Evolutionary conservation across 371 early-diverging fungal genomes (phyloP).

Genomic region (Mortierella sp.): DNA sequence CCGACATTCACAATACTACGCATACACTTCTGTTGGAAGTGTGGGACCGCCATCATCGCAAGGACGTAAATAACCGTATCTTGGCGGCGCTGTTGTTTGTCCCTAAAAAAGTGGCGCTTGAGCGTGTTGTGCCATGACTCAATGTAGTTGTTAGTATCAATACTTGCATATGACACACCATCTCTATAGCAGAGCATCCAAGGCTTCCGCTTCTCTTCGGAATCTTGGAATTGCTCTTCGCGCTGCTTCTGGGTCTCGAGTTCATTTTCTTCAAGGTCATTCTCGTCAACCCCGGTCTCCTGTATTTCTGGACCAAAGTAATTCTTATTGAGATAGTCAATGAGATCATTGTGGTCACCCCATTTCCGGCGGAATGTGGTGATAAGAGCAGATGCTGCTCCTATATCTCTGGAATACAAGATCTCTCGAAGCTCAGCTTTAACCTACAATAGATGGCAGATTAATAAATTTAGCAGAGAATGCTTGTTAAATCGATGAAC

Average conservation of each 20-base stretch:
- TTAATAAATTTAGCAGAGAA: not conserved
- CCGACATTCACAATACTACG: no score
- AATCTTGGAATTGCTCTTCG: no score
- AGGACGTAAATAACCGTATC: not conserved
- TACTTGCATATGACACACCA: no score
- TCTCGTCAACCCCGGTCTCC: no score
- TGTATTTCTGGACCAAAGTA: conserved; percentile 13
- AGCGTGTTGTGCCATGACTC: not conserved
- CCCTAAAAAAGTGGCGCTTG: not conserved
- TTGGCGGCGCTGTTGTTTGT: not conserved
- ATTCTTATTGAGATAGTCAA: conserved; percentile 16
- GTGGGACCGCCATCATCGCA: not conserved
- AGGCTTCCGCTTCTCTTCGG: no score
- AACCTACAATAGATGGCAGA: not conserved
- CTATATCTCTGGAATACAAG: not conserved
- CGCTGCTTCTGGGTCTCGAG: no score
- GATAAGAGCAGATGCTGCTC: not conserved
- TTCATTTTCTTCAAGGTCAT: no score
- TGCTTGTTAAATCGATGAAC: not conserved
- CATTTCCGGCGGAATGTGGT: conserved; percentile 6
- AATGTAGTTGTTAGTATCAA: not conserved
- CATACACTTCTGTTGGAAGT: not conserved
- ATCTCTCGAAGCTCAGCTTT: conserved; percentile 7
- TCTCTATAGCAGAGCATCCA: no score
- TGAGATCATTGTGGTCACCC: not conserved